Conservation (phyloP, 2,329 filamentous ascomycete species). For the Dothiorella sarmentorum region DNA sequence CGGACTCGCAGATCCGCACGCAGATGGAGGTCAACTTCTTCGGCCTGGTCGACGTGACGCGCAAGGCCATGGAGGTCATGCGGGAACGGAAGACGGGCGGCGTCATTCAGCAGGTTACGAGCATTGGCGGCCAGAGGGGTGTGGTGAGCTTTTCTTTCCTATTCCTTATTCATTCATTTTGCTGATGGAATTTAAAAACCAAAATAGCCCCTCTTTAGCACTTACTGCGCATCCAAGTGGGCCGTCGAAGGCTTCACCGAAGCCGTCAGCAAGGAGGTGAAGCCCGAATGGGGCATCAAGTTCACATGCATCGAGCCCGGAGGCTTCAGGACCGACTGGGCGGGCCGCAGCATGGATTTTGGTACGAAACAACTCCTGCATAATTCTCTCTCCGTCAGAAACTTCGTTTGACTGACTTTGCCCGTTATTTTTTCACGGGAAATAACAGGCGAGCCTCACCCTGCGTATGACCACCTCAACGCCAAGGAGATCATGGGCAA, state of each 20-base stretch:
- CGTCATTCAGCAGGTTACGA: constrained; percentile 54
- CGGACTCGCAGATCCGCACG: constrained; percentile 46
- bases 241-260: constrained; percentile 50
- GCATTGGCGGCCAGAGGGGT: constrained; percentile 49
- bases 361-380: too few relatives aligned
- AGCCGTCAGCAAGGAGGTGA: constrained; percentile 41
- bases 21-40: constrained; percentile 62
- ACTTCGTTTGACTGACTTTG: neutral
- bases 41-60: constrained; percentile 53
- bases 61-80: constrained; percentile 17
- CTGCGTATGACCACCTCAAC: constrained; percentile 50
- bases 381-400: too few relatives aligned
- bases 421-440: too few relatives aligned
- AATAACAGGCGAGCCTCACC: constrained; percentile 22
- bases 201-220: constrained; percentile 22
- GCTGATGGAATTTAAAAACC: constrained; percentile 17
- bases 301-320: constrained; percentile 46
- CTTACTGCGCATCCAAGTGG: constrained; percentile 36
- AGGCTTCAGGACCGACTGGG: constrained; percentile 47
- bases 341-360: constrained; percentile 43
- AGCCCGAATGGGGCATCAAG: constrained; percentile 43
- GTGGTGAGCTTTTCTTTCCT: constrained; percentile 18
- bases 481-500: constrained; percentile 40
- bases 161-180: neutral
- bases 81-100: constrained; percentile 45